Conservation (phyloP, 495 filamentous ascomycete genomes). For the Lasiosphaeria miniovina region DNA sequence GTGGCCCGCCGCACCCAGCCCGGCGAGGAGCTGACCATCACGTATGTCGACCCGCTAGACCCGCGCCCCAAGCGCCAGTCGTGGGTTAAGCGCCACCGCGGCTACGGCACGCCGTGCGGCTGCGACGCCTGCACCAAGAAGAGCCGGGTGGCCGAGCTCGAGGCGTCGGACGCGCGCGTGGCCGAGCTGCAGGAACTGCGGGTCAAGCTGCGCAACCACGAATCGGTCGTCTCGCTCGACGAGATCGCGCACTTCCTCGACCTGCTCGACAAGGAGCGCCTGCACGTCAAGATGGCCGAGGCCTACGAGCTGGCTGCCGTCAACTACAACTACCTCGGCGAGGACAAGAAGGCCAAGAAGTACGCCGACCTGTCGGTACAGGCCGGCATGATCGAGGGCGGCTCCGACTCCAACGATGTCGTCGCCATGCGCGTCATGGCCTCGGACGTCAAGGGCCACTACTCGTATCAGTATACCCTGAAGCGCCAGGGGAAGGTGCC, state of each 20-base stretch:
- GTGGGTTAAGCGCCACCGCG: constrained; percentile 22
- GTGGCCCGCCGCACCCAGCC: constrained; percentile 27
- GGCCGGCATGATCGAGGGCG: constrained; percentile 29
- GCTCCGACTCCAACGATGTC: constrained; percentile 22
- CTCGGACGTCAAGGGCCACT: constrained; percentile 24
- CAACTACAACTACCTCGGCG: constrained; percentile 38
- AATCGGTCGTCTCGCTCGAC: constrained; percentile 22
- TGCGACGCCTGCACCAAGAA: constrained; percentile 23
- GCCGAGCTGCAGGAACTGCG: constrained; percentile 24
- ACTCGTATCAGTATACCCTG: constrained; percentile 18
- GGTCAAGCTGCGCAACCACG: constrained; percentile 28
- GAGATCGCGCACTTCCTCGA: constrained; percentile 32
- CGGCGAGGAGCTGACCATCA: constrained; percentile 35
- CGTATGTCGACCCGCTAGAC: constrained; percentile 29
- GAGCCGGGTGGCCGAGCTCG: constrained; percentile 9
- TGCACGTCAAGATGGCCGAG: constrained; percentile 28
- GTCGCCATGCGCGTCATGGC: constrained; percentile 23
- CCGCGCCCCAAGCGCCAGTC: constrained; percentile 20
- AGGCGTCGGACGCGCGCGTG: constrained; percentile 25
- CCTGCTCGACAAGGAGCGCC: constrained; percentile 28
- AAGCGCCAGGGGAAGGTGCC: constrained; percentile 13
- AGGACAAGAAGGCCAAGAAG: constrained; percentile 24
- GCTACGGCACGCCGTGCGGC: constrained; percentile 15
- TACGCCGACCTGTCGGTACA: constrained; percentile 30
- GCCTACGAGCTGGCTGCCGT: constrained; percentile 36